These are phyloP conservation scores for Platanus orientalis DNA, from an alignment of 164 flowering plant species.

Conservation along the genomic window DNA sequence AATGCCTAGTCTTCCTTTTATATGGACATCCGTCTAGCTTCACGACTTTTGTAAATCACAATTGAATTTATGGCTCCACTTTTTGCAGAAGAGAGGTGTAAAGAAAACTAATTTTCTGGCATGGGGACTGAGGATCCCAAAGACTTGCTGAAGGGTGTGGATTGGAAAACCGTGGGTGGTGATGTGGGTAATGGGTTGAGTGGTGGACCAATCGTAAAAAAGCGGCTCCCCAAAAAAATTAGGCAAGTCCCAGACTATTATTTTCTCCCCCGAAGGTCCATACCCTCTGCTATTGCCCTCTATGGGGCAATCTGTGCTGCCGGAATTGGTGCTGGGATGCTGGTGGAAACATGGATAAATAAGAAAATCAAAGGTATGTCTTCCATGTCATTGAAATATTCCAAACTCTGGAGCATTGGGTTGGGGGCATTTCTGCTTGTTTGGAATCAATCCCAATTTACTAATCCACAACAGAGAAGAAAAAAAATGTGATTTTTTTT, in stretches of 20 bases:
- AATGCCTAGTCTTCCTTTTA: too few species aligned
- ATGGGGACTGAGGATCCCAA: constrained; percentile 51
- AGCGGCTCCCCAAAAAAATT: constrained; percentile 56
- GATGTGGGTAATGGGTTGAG: constrained; percentile 23
- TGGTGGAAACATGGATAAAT: constrained; percentile 70
- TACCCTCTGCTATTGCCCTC: constrained; percentile 51
- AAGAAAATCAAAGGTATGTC: constrained; percentile 67
- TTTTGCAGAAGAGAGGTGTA: not conserved
- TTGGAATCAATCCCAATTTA: too few species aligned
- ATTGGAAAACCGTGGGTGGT: constrained; percentile 52
- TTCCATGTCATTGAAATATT: not conserved
- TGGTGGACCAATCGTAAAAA: constrained; percentile 36
- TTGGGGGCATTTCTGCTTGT: not conserved
- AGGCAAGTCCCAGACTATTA: constrained; percentile 76
- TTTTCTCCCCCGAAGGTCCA: constrained; percentile 73
- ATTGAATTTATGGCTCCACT: not conserved
- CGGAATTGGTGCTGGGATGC: constrained; percentile 88
- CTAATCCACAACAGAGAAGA: too few species aligned
- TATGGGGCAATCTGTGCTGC: constrained; percentile 68
- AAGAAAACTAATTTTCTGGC: not conserved
- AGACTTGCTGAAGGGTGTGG: constrained; percentile 49
- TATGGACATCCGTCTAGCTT: not conserved
- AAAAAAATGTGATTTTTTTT: too few species aligned
- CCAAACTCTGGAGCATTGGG: not conserved
- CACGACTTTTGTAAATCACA: not conserved